A percentile compares a stretch with the other conserved stretches of the same genome.
These are phyloP conservation scores for Zymoseptoria tritici DNA, from an alignment of 2,329 filamentous ascomycete genomes.

Conservation along the genomic window DNA sequence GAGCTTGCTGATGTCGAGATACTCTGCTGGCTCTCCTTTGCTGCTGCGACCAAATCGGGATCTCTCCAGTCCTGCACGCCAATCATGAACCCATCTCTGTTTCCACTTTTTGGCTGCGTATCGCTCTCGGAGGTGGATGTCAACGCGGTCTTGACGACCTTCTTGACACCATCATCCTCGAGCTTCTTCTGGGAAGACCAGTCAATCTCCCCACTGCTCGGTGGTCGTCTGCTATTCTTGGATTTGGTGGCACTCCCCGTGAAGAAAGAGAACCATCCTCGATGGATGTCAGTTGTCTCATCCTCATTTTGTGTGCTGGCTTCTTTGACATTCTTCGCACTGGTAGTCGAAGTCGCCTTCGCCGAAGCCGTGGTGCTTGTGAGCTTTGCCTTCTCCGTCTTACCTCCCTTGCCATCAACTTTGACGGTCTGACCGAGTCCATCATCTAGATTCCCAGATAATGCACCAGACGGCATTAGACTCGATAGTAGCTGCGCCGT, in stretches of 20 bases:
- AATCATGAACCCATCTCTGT: conserved; percentile 63
- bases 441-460: conserved; percentile 36
- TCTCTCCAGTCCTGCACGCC: conserved; percentile 85
- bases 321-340: conserved; percentile 6
- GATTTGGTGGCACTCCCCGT: conserved; percentile 9
- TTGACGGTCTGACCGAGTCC: conserved; percentile 24
- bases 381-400: conserved; percentile 18
- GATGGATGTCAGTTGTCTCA: conserved; percentile 1
- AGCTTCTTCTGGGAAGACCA: conserved; percentile 65
- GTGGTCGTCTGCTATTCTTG: conserved; percentile 53
- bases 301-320: conserved; percentile 8
- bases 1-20: conserved; percentile 18
- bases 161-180: conserved; percentile 49
- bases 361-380: conserved; percentile 19
- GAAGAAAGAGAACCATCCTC: conserved; percentile 41
- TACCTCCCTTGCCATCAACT: neutral
- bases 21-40: conserved; percentile 21
- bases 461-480: conserved; percentile 63
- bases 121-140: conserved; percentile 27
- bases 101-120: conserved; percentile 22
- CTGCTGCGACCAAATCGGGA: conserved; percentile 56
- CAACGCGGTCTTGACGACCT: conserved; percentile 14
- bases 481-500: conserved; percentile 89
- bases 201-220: conserved; percentile 65
- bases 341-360: conserved; percentile 14